A percentile compares a stretch with the other conserved stretches of the same genome.
phyloP scores from a whole-genome alignment of 2,329 filamentous ascomycete species.

The Nothophoma quercina region DNA sequence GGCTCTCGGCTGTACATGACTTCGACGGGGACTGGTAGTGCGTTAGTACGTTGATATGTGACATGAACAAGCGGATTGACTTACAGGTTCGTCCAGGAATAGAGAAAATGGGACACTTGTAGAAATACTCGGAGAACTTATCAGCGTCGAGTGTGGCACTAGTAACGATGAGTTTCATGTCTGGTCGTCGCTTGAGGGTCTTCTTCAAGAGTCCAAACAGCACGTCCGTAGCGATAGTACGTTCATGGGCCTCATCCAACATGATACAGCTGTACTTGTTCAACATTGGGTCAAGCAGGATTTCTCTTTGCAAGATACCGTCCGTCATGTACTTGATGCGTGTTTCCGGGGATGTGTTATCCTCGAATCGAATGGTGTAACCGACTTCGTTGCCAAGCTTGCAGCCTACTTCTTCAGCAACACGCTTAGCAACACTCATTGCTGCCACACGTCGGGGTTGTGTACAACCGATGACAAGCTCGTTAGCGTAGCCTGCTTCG shows the following conservation, averaged over 20 bases:
- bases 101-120: conserved; percentile 93
- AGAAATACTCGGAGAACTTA: conserved; percentile 96
- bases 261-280: conserved; percentile 96
- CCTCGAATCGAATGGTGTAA: conserved; percentile 99
- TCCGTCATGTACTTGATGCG: conserved; percentile 99
- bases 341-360: conserved; percentile 86
- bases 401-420: conserved; percentile 96
- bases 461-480: conserved; percentile 93
- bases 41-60: background rate
- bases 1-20: conserved; percentile 95
- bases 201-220: conserved; percentile 96
- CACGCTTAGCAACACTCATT: conserved; percentile 98
- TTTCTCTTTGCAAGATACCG: conserved; percentile 95
- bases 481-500: conserved; percentile 86
- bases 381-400: conserved; percentile 92
- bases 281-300: conserved; percentile 94
- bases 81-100: conserved; percentile 87
- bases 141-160: conserved; percentile 97
- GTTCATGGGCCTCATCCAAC: conserved; percentile 97
- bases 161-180: conserved; percentile 99
- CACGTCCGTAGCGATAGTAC: conserved; percentile 95
- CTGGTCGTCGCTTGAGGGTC: conserved; percentile 78
- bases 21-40: conserved; percentile 74
- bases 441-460: conserved; percentile 97
- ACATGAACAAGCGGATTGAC: background rate